phyloP scores from a whole-genome alignment of 805 yeast genomes.

The Hanseniaspora pseudoguilliermondii region DNA sequence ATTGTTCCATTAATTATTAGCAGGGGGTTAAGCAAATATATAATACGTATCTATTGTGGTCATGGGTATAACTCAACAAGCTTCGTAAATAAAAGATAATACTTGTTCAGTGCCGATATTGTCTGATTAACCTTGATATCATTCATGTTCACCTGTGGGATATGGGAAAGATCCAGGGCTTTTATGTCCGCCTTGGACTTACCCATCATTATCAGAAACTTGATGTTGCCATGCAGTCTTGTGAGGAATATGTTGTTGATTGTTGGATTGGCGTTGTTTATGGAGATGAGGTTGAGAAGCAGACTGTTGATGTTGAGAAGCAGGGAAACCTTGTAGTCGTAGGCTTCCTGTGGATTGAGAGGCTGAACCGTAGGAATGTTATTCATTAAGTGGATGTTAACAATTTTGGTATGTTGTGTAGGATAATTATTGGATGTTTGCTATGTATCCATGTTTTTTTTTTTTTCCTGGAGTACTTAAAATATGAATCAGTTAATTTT shows the following conservation, averaged over 20 bases:
- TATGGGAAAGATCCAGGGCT: neutral
- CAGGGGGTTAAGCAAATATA: neutral
- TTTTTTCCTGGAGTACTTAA: too few species aligned
- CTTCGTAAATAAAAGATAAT: neutral
- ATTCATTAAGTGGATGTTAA: constrained; percentile 1
- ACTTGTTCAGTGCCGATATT: neutral
- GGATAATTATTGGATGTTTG: too few species aligned
- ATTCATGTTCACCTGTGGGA: constrained; percentile 27
- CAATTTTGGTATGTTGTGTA: constrained; percentile 7
- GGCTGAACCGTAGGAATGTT: neutral
- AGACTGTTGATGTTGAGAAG: constrained; percentile 27
- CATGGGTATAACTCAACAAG: constrained; percentile 3
- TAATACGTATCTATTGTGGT: neutral
- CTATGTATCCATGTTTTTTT: too few species aligned
- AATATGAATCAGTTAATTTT: too few species aligned
- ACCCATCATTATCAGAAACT: neutral
- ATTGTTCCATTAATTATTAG: neutral
- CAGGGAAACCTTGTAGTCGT: constrained; percentile 26
- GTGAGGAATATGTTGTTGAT: constrained; percentile 5
- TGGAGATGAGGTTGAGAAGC: constrained; percentile 21
- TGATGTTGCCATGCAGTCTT: constrained; percentile 10
- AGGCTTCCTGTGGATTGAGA: constrained; percentile 20
- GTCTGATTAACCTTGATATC: constrained; percentile 25
- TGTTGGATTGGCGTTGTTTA: constrained; percentile 18
- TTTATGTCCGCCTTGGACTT: neutral